Percentiles rank a stretch among this genome's conserved stretches.
Evolutionary conservation across 805 yeast genomes (phyloP).

Genomic region (Saturnispora mendoncae): DNA sequence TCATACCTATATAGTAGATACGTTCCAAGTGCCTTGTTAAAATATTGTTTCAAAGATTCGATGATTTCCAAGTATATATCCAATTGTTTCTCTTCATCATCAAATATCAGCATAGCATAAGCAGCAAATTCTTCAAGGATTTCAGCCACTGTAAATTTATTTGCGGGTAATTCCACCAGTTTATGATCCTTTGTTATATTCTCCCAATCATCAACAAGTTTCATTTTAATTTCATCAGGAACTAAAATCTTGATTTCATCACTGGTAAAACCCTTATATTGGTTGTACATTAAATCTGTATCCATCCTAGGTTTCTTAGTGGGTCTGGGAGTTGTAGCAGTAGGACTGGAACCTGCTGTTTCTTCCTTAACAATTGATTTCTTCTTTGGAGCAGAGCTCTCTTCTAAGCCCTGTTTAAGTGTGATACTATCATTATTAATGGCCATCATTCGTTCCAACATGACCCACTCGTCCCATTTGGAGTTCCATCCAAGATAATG

Average conservation of each 20-base stretch:
- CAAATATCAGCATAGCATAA: constrained; percentile 30
- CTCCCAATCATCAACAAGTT: constrained; percentile 92
- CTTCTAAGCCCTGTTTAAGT: constrained; percentile 52
- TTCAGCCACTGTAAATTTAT: constrained; percentile 39
- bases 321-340: too few relatives aligned
- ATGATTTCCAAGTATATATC: constrained; percentile 61
- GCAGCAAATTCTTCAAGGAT: constrained; percentile 44
- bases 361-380: constrained; percentile 5
- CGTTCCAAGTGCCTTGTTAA: constrained; percentile 63
- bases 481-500: constrained; percentile 96
- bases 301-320: background rate
- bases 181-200: constrained; percentile 71
- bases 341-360: background rate
- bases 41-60: constrained; percentile 61
- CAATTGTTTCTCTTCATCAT: constrained; percentile 34
- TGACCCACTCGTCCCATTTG: constrained; percentile 97
- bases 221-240: constrained; percentile 57
- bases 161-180: constrained; percentile 59
- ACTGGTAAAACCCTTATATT: constrained; percentile 11
- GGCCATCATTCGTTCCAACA: constrained; percentile 55
- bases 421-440: constrained; percentile 59
- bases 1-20: constrained; percentile 68
- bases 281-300: background rate
- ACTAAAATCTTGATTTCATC: constrained; percentile 47
- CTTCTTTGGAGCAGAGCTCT: constrained; percentile 34